Evolutionary conservation across 768 basidiomycete species (phyloP).

Genomic region (Gymnopilus junonius): DNA sequence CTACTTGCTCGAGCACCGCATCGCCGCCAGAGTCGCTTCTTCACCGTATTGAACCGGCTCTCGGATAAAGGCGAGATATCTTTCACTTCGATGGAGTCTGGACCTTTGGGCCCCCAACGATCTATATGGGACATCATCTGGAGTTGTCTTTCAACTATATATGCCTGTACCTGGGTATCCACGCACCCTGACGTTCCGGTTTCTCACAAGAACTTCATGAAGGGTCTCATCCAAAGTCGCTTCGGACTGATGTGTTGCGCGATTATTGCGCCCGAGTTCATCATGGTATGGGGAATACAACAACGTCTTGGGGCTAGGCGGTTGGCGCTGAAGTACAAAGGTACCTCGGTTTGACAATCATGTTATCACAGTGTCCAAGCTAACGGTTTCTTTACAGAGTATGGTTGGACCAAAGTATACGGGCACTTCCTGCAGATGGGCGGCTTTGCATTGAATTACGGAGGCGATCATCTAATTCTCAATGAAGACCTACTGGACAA

Average conservation of each 20-base stretch:
- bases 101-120: too few relatives aligned
- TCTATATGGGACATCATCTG: background rate
- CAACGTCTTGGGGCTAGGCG: background rate
- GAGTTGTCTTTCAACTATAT: background rate
- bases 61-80: background rate
- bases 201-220: background rate
- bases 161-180: background rate
- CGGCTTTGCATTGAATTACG: conserved; percentile 16
- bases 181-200: background rate
- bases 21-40: background rate
- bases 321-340: background rate
- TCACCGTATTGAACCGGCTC: too few relatives aligned
- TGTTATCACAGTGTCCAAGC: too few relatives aligned
- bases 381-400: background rate
- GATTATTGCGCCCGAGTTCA: background rate
- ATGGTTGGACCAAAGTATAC: conserved; percentile 18
- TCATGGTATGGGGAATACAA: background rate
- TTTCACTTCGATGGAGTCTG: too few relatives aligned
- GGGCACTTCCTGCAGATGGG: conserved; percentile 22
- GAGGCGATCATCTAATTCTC: conserved; percentile 2
- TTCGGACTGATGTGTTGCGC: background rate
- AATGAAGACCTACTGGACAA: background rate
- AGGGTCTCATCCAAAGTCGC: background rate
- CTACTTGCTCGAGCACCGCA: background rate
- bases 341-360: too few relatives aligned